Percentiles rank a stretch among this genome's conserved stretches.
phyloP scores from a whole-genome alignment of 129 eudicot genomes.

The Erigeron canadensis region DNA sequence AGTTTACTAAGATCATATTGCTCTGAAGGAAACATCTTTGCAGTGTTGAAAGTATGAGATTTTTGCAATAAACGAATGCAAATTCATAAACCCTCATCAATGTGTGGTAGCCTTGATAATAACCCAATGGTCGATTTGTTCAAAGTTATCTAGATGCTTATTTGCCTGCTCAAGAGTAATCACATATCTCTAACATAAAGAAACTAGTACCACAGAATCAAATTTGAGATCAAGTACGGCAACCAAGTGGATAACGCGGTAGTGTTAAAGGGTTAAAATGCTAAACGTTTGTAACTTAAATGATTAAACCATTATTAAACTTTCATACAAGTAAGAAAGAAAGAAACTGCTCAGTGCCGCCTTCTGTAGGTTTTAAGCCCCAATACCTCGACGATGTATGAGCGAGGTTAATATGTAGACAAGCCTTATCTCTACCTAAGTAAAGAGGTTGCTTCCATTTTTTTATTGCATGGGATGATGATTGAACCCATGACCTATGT shows the following conservation, averaged over 20 bases:
- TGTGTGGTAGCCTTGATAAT: neutral
- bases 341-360: too few relatives aligned
- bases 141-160: slow-evolving; percentile 21
- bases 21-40: slow-evolving; percentile 16
- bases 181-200: neutral
- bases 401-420: too few relatives aligned
- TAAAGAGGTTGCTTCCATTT: too few relatives aligned
- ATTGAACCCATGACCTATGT: too few relatives aligned
- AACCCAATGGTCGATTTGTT: slow-evolving; percentile 6
- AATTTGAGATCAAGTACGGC: slow-evolving; percentile 1
- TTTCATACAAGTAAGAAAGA: too few relatives aligned
- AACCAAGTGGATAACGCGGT: neutral
- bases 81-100: neutral
- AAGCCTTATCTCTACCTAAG: too few relatives aligned
- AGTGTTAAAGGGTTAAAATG: too few relatives aligned
- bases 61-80: neutral
- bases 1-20: slow-evolving; percentile 4
- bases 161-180: slow-evolving; percentile 3
- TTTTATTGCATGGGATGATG: too few relatives aligned
- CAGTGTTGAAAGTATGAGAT: neutral
- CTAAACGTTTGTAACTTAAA: too few relatives aligned
- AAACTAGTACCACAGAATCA: slow-evolving; percentile 2
- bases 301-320: too few relatives aligned
- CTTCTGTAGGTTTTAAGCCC: too few relatives aligned
- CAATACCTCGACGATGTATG: too few relatives aligned